A percentile compares a stretch with the other conserved stretches of the same genome.
phyloP scores from a whole-genome alignment of 805 yeast species.

The Metschnikowia baotianmanensis region DNA sequence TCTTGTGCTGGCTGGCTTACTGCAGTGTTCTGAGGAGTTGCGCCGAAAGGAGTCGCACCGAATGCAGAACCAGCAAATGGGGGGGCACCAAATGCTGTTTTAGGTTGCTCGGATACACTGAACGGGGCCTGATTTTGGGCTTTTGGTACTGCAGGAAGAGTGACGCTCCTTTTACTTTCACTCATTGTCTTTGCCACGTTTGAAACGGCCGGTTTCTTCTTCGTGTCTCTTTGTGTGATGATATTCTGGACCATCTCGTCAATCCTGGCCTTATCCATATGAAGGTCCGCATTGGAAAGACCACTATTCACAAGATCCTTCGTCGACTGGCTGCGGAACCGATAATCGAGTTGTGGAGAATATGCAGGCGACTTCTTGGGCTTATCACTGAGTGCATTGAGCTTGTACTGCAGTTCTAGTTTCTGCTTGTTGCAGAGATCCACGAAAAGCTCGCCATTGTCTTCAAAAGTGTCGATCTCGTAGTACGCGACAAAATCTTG shows the following conservation, averaged over 20 bases:
- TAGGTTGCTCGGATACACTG: not conserved
- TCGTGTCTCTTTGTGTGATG: not conserved
- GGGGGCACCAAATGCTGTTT: no score
- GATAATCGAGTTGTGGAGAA: conserved; percentile 30
- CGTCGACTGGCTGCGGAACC: conserved; percentile 23
- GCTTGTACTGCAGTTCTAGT: conserved; percentile 37
- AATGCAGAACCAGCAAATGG: no score
- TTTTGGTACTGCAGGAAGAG: no score
- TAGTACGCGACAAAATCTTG: conserved; percentile 60
- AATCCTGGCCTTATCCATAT: conserved; percentile 3
- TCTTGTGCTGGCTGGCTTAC: no score
- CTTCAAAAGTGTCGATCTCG: conserved; percentile 45
- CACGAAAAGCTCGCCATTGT: conserved; percentile 29
- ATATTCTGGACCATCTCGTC: not conserved
- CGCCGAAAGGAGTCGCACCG: no score
- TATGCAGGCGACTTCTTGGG: conserved; percentile 37
- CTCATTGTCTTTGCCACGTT: not conserved
- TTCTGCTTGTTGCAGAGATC: conserved; percentile 45
- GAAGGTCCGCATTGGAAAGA: conserved; percentile 27
- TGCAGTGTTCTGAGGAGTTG: no score
- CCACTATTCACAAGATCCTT: conserved; percentile 36
- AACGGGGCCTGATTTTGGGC: no score
- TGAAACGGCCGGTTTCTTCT: not conserved
- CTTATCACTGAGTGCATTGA: conserved; percentile 37
- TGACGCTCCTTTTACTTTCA: no score